A percentile compares a stretch with the other conserved stretches of the same genome.
phyloP scores from a whole-genome alignment of 768 basidiomycete genomes.

The Kwoniella bestiolae region DNA sequence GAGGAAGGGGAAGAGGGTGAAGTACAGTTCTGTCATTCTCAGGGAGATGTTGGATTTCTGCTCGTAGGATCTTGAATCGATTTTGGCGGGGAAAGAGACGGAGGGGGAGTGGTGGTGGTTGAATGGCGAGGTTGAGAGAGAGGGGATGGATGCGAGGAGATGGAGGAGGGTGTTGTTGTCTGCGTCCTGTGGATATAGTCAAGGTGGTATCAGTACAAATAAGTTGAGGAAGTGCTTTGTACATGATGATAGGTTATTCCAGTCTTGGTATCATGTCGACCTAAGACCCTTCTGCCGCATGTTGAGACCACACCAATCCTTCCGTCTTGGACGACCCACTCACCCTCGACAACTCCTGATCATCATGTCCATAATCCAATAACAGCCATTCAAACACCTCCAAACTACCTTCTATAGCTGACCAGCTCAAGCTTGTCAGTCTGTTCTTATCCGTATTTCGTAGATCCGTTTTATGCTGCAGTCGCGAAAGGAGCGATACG shows the following conservation, averaged over 20 bases:
- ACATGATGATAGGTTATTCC: no score
- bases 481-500: constrained; percentile 85
- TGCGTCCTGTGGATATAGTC: constrained; percentile 67
- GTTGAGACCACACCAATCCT: not conserved
- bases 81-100: constrained; percentile 18
- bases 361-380: constrained; percentile 83
- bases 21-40: constrained; percentile 85
- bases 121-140: constrained; percentile 48
- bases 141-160: constrained; percentile 81
- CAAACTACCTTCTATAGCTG: constrained; percentile 82
- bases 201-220: no score
- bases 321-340: constrained; percentile 47
- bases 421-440: constrained; percentile 89
- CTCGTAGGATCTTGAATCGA: constrained; percentile 12
- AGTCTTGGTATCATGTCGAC: no score
- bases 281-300: no score
- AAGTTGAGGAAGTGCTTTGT: no score
- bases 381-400: constrained; percentile 89
- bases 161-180: constrained; percentile 93
- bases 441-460: constrained; percentile 85
- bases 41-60: constrained; percentile 63
- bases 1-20: constrained; percentile 81
- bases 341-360: constrained; percentile 88
- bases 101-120: constrained; percentile 30
- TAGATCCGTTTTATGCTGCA: constrained; percentile 74